Evolutionary conservation across 1,139 yeast species (phyloP).

Genomic region (Yamadazyma epiphylla): DNA sequence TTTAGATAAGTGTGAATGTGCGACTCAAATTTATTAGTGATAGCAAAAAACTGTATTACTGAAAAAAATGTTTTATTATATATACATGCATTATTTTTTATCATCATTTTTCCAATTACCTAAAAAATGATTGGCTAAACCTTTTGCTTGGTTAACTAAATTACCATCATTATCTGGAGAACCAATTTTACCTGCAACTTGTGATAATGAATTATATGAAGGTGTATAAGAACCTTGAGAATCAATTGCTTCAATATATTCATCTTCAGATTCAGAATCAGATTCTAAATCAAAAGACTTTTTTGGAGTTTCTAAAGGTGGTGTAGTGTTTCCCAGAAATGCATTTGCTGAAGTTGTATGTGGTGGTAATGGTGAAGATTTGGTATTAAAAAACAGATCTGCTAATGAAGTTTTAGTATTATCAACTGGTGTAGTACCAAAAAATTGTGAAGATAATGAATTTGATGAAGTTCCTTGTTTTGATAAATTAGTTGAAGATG

Average conservation of each 20-base stretch:
- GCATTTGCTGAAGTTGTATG: slow-evolving; percentile 46
- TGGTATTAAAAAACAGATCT: slow-evolving; percentile 1
- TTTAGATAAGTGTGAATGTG: no score
- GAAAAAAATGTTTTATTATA: background rate
- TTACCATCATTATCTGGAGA: slow-evolving; percentile 15
- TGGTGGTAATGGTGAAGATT: slow-evolving; percentile 43
- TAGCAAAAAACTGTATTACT: no score
- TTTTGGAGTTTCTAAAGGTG: slow-evolving; percentile 15
- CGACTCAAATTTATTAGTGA: no score
- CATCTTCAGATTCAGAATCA: slow-evolving; percentile 31
- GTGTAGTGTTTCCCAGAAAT: slow-evolving; percentile 28
- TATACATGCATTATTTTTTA: background rate
- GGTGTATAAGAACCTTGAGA: slow-evolving; percentile 11
- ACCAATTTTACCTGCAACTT: slow-evolving; percentile 48
- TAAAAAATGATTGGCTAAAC: slow-evolving; percentile 34
- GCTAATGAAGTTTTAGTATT: slow-evolving; percentile 12
- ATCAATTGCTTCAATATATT: slow-evolving; percentile 14
- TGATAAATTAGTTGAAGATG: slow-evolving; percentile 27
- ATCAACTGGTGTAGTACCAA: slow-evolving; percentile 18
- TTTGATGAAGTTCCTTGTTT: slow-evolving; percentile 43
- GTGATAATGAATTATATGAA: slow-evolving; percentile 43
- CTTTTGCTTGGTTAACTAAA: slow-evolving; percentile 39
- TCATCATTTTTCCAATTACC: slow-evolving; percentile 28
- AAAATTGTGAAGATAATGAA: slow-evolving; percentile 32
- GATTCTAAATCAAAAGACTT: slow-evolving; percentile 29